Evolutionary conservation across 2,329 filamentous ascomycete species (phyloP).

Genomic region (Magnaporthales sp.): DNA sequence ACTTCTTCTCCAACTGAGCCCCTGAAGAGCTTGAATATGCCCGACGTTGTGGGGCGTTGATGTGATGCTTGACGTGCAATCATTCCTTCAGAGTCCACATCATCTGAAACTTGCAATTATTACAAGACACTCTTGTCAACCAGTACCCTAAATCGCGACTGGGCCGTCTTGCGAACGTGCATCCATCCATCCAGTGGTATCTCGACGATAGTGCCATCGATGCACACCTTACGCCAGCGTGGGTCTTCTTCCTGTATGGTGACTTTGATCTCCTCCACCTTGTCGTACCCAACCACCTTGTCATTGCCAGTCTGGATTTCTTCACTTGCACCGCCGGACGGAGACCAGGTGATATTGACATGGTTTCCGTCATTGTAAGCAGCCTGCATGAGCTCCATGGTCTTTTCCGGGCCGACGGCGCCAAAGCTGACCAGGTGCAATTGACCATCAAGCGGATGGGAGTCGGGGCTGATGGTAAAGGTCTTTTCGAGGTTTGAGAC

Average conservation of each 20-base stretch:
- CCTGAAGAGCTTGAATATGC: background rate
- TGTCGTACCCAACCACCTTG: conserved; percentile 58
- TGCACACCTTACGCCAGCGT: conserved; percentile 75
- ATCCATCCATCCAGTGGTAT: conserved; percentile 65
- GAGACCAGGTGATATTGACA: conserved; percentile 38
- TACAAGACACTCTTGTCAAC: conserved; percentile 21
- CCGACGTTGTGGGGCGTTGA: background rate
- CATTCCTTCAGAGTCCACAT: background rate
- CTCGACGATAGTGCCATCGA: conserved; percentile 84
- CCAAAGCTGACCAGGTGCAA: conserved; percentile 71
- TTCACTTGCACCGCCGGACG: conserved; percentile 47
- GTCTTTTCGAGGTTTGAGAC: conserved; percentile 75
- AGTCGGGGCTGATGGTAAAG: conserved; percentile 73
- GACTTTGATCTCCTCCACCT: conserved; percentile 59
- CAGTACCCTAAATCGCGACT: conserved; percentile 33
- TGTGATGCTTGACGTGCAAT: background rate
- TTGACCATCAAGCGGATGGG: conserved; percentile 59
- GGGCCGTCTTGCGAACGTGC: conserved; percentile 45
- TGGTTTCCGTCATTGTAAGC: conserved; percentile 52
- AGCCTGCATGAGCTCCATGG: conserved; percentile 68
- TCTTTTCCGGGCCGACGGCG: conserved; percentile 51
- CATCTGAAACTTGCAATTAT: conserved; percentile 9
- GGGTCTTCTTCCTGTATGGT: conserved; percentile 58
- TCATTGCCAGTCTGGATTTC: conserved; percentile 33
- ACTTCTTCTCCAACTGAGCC: background rate